Percentiles rank a stretch among this genome's conserved stretches.
Evolutionary conservation across 1,284 basidiomycete genomes (phyloP).

Genomic region (Ceratobasidium theobromae): DNA sequence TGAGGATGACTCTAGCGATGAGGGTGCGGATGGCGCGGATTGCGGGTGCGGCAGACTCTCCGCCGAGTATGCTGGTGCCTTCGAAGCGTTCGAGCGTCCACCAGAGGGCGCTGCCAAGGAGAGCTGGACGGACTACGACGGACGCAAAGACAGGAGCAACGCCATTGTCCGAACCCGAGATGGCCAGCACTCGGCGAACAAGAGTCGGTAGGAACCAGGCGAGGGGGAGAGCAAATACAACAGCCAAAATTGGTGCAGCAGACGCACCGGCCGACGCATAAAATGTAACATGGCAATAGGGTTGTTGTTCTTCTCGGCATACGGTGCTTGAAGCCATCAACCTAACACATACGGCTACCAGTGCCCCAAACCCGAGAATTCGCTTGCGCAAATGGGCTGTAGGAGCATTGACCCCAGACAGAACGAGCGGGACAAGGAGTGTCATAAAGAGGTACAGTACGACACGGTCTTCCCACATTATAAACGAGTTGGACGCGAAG

Average conservation of each 20-base stretch:
- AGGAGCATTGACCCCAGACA: slow-evolving; percentile 56
- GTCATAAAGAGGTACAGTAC: slow-evolving; percentile 73
- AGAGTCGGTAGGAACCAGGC: slow-evolving; percentile 61
- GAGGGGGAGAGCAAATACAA: slow-evolving; percentile 57
- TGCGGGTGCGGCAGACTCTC: slow-evolving; percentile 39
- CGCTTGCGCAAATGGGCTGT: slow-evolving; percentile 69
- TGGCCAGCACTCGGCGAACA: slow-evolving; percentile 60
- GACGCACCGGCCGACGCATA: slow-evolving; percentile 71
- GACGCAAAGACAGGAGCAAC: slow-evolving; percentile 66
- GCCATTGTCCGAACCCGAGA: slow-evolving; percentile 74
- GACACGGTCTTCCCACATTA: slow-evolving; percentile 91
- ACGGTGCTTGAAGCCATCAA: slow-evolving; percentile 76
- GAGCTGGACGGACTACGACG: slow-evolving; percentile 56
- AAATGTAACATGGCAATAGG: slow-evolving; percentile 83
- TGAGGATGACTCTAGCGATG: slow-evolving; percentile 61
- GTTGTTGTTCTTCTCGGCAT: slow-evolving; percentile 93
- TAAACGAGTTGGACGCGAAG: slow-evolving; percentile 91
- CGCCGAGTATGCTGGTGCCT: slow-evolving; percentile 39
- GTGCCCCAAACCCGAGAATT: slow-evolving; percentile 67
- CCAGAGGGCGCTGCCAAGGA: slow-evolving; percentile 61
- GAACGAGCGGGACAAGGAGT: slow-evolving; percentile 54
- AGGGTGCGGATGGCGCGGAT: slow-evolving; percentile 60
- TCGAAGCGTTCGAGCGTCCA: slow-evolving; percentile 85
- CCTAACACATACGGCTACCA: slow-evolving; percentile 72
- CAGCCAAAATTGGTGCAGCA: slow-evolving; percentile 58